Evolutionary conservation across 179 eudicot genomes (phyloP).

Genomic region (Silene vulgaris): DNA sequence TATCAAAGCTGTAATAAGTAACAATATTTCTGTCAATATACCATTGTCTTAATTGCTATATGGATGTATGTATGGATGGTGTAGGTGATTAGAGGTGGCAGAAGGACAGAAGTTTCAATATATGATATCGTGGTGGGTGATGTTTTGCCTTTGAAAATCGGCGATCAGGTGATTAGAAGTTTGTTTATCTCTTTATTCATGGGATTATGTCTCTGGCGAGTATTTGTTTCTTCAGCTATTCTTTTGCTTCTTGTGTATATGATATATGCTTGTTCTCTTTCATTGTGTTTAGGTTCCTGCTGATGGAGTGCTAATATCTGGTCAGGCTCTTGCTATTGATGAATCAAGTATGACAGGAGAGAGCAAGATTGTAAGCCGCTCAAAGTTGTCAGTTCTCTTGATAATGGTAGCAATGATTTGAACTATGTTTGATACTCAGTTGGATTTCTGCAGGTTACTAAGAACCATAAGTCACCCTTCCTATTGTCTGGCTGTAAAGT

Average conservation of each 20-base stretch:
- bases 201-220: not conserved
- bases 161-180: constrained; percentile 68
- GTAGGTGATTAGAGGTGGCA: constrained; percentile 79
- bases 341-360: constrained; percentile 99
- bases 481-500: constrained; percentile 94
- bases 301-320: constrained; percentile 76
- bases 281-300: constrained; percentile 62
- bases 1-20: not conserved
- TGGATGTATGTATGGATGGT: not conserved
- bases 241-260: not conserved
- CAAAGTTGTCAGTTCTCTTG: not conserved
- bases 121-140: constrained; percentile 94
- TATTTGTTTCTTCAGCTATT: not conserved
- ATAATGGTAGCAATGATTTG: not conserved
- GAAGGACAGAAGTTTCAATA: constrained; percentile 66
- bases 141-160: constrained; percentile 79
- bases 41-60: constrained; percentile 2
- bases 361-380: constrained; percentile 72
- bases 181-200: not conserved
- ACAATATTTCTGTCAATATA: not conserved
- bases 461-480: constrained; percentile 60
- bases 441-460: constrained; percentile 37
- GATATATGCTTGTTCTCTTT: constrained; percentile 12
- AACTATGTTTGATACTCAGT: constrained; percentile 2
- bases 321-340: constrained; percentile 82